Percentiles rank a stretch among this genome's conserved stretches.
These are phyloP conservation scores for Nakataea oryzae DNA, from an alignment of 2,329 filamentous ascomycete species.

Conservation along the genomic window DNA sequence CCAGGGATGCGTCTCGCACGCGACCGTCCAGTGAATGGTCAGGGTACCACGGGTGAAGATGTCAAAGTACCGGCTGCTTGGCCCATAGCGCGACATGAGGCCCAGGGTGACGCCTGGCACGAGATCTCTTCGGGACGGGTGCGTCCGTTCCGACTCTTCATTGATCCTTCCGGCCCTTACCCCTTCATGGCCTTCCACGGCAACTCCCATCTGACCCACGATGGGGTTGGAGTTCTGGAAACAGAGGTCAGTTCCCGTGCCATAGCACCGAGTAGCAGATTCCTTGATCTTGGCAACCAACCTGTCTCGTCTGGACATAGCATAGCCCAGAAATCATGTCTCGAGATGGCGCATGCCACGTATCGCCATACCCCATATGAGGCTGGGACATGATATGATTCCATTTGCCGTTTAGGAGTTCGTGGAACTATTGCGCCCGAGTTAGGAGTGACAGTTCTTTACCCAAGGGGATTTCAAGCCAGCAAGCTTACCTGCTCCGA, in stretches of 20 bases:
- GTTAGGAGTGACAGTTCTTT: slow-evolving; percentile 30
- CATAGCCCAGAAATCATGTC: slow-evolving; percentile 43
- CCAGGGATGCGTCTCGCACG: slow-evolving; percentile 37
- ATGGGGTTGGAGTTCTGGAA: slow-evolving; percentile 30
- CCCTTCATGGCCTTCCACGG: slow-evolving; percentile 31
- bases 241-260: not conserved
- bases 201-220: slow-evolving; percentile 42
- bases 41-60: slow-evolving; percentile 29
- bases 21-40: slow-evolving; percentile 29
- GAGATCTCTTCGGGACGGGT: slow-evolving; percentile 25
- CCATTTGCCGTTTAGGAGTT: slow-evolving; percentile 30
- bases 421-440: slow-evolving; percentile 22
- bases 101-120: slow-evolving; percentile 14
- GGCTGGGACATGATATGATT: slow-evolving; percentile 41
- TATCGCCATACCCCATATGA: slow-evolving; percentile 42
- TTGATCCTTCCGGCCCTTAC: slow-evolving; percentile 26
- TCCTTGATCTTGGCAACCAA: not conserved
- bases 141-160: slow-evolving; percentile 42
- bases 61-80: slow-evolving; percentile 28
- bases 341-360: slow-evolving; percentile 44
- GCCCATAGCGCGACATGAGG: slow-evolving; percentile 9
- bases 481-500: slow-evolving; percentile 37
- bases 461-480: slow-evolving; percentile 5
- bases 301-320: slow-evolving; percentile 38
- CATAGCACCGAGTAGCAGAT: not conserved